Conservation (phyloP, 352 stramenopile species). For the Globisporangium orthogonon region DNA sequence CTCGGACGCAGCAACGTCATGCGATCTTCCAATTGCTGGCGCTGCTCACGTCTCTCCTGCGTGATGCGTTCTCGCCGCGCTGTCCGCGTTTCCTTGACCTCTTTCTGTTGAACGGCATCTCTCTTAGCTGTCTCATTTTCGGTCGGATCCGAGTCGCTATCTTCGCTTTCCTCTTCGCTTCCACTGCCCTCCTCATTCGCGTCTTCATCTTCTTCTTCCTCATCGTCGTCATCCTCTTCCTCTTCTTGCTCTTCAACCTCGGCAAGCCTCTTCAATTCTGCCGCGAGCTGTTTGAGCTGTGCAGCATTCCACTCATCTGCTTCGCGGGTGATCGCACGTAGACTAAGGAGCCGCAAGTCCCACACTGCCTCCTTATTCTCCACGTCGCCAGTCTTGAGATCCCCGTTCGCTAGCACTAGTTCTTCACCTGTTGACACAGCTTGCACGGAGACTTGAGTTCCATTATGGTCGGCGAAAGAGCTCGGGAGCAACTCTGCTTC, state of each 20-base stretch:
- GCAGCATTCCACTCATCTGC: constrained; percentile 22
- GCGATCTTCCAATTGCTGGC: constrained; percentile 6
- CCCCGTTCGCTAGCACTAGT: too few species aligned
- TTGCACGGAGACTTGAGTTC: too few species aligned
- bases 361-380: constrained; percentile 13
- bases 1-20: constrained; percentile 19
- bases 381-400: not conserved
- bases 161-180: constrained; percentile 12
- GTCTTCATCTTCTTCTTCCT: constrained; percentile 18
- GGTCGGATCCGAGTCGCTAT: not conserved
- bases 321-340: constrained; percentile 17
- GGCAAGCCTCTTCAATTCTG: constrained; percentile 14
- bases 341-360: constrained; percentile 26
- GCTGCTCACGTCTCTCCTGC: constrained; percentile 12
- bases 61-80: constrained; percentile 1
- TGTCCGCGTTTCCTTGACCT: constrained; percentile 9
- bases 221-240: constrained; percentile 21
- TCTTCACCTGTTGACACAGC: too few species aligned
- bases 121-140: not conserved
- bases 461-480: too few species aligned
- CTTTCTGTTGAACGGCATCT: constrained; percentile 6
- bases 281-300: constrained; percentile 12
- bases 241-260: constrained; percentile 20
- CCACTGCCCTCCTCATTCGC: constrained; percentile 14
- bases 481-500: not conserved